Conservation (phyloP, 768 basidiomycete species). For the Amanita fuliginea region DNA sequence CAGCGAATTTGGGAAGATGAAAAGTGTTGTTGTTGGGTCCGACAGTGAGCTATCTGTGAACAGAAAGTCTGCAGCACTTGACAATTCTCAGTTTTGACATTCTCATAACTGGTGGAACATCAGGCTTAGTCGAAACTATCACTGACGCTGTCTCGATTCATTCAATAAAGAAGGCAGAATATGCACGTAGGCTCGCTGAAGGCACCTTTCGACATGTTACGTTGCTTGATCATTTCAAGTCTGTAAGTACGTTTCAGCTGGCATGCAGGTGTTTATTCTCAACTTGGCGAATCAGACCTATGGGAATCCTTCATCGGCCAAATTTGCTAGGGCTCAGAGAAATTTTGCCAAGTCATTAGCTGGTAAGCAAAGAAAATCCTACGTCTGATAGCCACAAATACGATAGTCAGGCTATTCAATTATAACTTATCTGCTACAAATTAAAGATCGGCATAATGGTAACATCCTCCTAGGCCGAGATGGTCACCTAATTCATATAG, state of each 20-base stretch:
- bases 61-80: background rate
- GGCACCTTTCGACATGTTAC: conserved; percentile 82
- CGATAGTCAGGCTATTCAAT: conserved; percentile 69
- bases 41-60: conserved; percentile 48
- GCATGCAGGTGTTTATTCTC: background rate
- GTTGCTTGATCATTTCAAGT: conserved; percentile 83
- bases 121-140: conserved; percentile 95
- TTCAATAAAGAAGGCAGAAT: conserved; percentile 98
- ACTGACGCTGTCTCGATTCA: conserved; percentile 98
- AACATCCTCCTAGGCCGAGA: conserved; percentile 95
- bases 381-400: background rate
- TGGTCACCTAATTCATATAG: conserved; percentile 92
- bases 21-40: conserved; percentile 84
- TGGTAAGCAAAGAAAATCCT: conserved; percentile 25
- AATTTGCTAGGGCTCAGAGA: conserved; percentile 81
- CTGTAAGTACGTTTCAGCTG: conserved; percentile 33
- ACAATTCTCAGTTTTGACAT: conserved; percentile 72
- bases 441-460: conserved; percentile 98
- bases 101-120: conserved; percentile 84
- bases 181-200: conserved; percentile 75
- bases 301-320: conserved; percentile 78
- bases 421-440: conserved; percentile 92
- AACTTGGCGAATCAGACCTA: conserved; percentile 49
- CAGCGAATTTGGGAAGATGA: conserved; percentile 94
- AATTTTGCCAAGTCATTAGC: conserved; percentile 92